A percentile compares a stretch with the other conserved stretches of the same genome.
Evolutionary conservation across 257 asterid species (phyloP).

Genomic region (Cordia subcordata): DNA sequence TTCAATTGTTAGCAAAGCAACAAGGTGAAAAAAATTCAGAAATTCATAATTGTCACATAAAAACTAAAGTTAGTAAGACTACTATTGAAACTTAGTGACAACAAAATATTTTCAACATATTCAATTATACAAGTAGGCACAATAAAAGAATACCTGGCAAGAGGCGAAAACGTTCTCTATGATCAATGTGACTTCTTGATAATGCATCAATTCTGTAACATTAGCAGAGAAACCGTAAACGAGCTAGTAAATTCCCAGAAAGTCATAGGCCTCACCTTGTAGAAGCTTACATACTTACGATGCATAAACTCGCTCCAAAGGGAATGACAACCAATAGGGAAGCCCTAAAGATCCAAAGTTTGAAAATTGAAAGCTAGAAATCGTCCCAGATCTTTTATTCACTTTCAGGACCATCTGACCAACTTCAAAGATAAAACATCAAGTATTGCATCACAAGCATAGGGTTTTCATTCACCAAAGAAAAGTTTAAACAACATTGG

Average conservation of each 20-base stretch:
- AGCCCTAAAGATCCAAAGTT: slow-evolving; percentile 80
- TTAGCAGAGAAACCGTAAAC: slow-evolving; percentile 5
- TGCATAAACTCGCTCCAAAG: slow-evolving; percentile 62
- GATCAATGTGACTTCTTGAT: slow-evolving; percentile 47
- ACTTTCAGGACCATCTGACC: slow-evolving; percentile 65
- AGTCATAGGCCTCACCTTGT: slow-evolving; percentile 7
- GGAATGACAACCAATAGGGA: slow-evolving; percentile 77
- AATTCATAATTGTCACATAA: no score
- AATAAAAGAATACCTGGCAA: slow-evolving; percentile 60
- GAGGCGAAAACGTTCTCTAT: slow-evolving; percentile 45
- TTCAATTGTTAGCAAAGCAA: no score
- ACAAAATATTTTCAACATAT: background rate
- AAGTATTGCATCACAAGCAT: slow-evolving; percentile 20
- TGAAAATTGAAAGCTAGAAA: slow-evolving; percentile 51
- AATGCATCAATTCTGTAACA: slow-evolving; percentile 38
- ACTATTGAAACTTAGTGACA: no score
- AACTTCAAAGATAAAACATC: slow-evolving; percentile 48
- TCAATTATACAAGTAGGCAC: background rate
- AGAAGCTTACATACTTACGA: slow-evolving; percentile 36
- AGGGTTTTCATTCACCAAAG: slow-evolving; percentile 1
- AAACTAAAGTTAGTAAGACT: no score
- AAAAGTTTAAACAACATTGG: slow-evolving; percentile 10
- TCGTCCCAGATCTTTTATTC: slow-evolving; percentile 41
- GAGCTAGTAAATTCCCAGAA: slow-evolving; percentile 1
- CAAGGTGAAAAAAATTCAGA: no score